Base-by-base conservation (phyloP, 495 filamentous ascomycete genomes). In the Xylaria intraflava region DNA sequence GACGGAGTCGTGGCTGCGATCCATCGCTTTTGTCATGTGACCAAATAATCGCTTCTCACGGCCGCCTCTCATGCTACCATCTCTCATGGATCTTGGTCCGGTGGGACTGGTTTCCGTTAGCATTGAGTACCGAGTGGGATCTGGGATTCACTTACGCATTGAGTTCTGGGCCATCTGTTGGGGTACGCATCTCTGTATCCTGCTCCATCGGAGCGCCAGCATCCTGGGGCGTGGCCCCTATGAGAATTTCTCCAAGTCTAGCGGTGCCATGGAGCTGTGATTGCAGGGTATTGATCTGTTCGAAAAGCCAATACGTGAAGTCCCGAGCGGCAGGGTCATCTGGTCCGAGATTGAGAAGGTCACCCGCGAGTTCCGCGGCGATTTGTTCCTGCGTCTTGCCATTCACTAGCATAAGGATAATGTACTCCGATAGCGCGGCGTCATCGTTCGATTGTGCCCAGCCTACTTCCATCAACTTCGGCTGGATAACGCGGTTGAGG, bases 371-470 rank as follows among this genome's bases (percentile, higher is more conserved):
- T 65, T 98, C 93, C 24, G 82, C 80, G 3, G 90, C 88, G 57
- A 97, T 90, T 61, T 95, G 85, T 40, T 89, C 82, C 65, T 93
- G 84, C 6, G 85, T 88, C 71, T 95, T 96, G 52, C 90, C 88
- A 67, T 96, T 96, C 52, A 86, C 88, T 26, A 98, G 79, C 92
- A 96, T 97, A 49, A 96, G 78, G 41, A 96, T 86, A 56, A 98
- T 92, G 67, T 96, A 98, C 70, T 98, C 93, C 38, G 89, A 85
- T 52, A 98, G 78, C 11, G 90, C 87, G 62, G 89, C 92, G 64
- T 91, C 88, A 56, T 80, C 77, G 52, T 83, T 85, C 38, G 85
- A 87, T 40, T 84, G 82, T 39, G 82, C 87, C 93, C 92, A 96
- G 51, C 90, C 90, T 51, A 91, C 85, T 68, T 98, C 92, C n/a